Conservation (phyloP, 345 rosid genomes). For the Hirschfeldia incana region DNA sequence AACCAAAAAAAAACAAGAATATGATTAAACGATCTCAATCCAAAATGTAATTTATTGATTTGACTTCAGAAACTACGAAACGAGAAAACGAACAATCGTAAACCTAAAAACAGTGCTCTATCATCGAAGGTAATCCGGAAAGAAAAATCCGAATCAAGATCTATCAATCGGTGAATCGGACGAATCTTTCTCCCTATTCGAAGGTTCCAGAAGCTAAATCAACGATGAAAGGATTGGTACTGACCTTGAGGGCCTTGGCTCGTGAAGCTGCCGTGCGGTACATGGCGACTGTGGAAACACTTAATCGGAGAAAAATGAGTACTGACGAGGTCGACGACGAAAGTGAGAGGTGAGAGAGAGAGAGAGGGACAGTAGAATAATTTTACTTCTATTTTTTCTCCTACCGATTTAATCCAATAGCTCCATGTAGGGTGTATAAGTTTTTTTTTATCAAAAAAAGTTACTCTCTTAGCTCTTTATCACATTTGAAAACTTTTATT, state of each 20-base stretch:
- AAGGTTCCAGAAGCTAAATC: slow-evolving; percentile 17
- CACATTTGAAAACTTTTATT: too few relatives aligned
- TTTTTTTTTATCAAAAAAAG: too few relatives aligned
- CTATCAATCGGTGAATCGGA: slow-evolving; percentile 20
- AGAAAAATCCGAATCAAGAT: slow-evolving; percentile 24
- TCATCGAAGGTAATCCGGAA: background rate
- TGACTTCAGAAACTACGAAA: too few relatives aligned
- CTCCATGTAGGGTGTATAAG: too few relatives aligned
- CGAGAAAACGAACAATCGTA: background rate
- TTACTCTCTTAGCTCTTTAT: too few relatives aligned
- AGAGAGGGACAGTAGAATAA: too few relatives aligned
- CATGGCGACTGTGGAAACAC: slow-evolving; percentile 45
- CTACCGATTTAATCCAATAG: too few relatives aligned
- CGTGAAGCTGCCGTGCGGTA: slow-evolving; percentile 59
- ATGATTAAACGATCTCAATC: background rate
- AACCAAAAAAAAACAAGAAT: background rate
- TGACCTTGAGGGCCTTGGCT: slow-evolving; percentile 56
- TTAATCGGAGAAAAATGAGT: slow-evolving; percentile 16
- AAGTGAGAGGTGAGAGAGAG: background rate
- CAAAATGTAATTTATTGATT: too few relatives aligned
- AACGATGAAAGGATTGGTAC: background rate
- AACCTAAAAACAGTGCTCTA: background rate
- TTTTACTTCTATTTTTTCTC: too few relatives aligned
- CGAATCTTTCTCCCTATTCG: background rate
- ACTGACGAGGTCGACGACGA: background rate